A percentile compares a stretch with the other conserved stretches of the same genome.
Evolutionary conservation across 2,329 filamentous ascomycete genomes (phyloP).

Genomic region (Furcasterigmium sp.): DNA sequence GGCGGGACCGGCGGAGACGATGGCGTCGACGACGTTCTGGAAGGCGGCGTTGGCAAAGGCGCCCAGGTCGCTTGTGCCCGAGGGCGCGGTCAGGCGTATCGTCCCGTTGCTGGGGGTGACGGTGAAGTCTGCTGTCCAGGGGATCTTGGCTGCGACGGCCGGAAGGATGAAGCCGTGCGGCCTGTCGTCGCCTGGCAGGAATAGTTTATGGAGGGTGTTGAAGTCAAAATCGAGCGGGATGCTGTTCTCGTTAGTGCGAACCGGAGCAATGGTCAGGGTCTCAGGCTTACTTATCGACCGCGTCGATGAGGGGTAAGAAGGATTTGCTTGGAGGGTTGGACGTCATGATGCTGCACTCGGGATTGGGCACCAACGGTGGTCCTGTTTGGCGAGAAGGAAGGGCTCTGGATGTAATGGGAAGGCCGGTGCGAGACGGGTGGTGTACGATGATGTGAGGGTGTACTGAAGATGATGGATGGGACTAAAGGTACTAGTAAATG

Average conservation of each 20-base stretch:
- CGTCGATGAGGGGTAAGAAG: constrained; percentile 24
- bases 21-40: constrained; percentile 30
- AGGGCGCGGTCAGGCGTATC: constrained; percentile 23
- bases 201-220: constrained; percentile 39
- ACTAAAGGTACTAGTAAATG: no score
- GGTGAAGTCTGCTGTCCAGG: constrained; percentile 35
- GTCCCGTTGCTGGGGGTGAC: constrained; percentile 24
- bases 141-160: constrained; percentile 38
- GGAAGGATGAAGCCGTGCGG: constrained; percentile 46
- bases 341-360: neutral
- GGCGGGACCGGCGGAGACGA: constrained; percentile 20
- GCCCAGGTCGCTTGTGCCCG: constrained; percentile 15
- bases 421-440: no score
- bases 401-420: no score
- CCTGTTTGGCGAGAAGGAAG: no score
- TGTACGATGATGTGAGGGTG: no score
- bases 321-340: neutral
- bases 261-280: neutral
- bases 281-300: constrained; percentile 34
- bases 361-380: no score
- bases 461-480: no score
- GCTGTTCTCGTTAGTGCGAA: constrained; percentile 19
- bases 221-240: constrained; percentile 39
- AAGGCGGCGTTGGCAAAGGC: constrained; percentile 31
- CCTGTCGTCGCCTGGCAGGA: constrained; percentile 36